Evolutionary conservation across 169 alveolate species (phyloP), one percentile per base, ranked within the genome.

Genomic region (Cryptosporidium baileyi): DNA sequence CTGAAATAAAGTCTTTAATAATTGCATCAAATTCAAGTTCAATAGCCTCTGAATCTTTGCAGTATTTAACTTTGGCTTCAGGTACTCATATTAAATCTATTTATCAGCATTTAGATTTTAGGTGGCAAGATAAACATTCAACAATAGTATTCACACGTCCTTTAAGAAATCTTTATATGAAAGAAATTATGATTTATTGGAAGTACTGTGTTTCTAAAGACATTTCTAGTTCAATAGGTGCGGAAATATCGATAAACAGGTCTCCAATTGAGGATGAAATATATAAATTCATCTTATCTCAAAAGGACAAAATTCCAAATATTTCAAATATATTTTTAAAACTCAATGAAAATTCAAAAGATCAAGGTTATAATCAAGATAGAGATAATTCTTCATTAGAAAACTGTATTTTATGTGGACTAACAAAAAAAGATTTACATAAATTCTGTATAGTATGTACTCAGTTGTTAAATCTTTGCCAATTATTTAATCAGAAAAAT

Each of bases 121-220:
- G 85, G 17, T 74, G 60, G 60, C 45, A n/a, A 22, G 30, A 28
- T 24, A 60, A 74, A 17, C 8, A 74, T 9, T 51, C 57, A 19
- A 9, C 41, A 17, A 11, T 74, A 15, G 7, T 74, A n/a, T 65
- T 65, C 7, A 51, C 54, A 11, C 65, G 85, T 5, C 85, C 85
- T 1, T 22, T 74, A 51, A 74, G 67, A 43, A 74, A 74, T 36
- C 34, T 74, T 2, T 40, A 54, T 11, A 40, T 32, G 34, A 74
- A 36, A 45, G 85, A 74, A 43, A 45, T 74, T 19, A 54, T 57
- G 28, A 28, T 74, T 17, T 74, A 74, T n/a, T 74, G 85, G 85
- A 51, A 34, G 47, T 30, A 41, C 59, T 52, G 54, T 38, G 22
- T 45, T 22, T 54, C 65, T 15, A 24, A 74, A 30, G 13, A 26